Base-by-base conservation (phyloP, 306 rosid genomes). In the Vachellia collinsii region DNA sequence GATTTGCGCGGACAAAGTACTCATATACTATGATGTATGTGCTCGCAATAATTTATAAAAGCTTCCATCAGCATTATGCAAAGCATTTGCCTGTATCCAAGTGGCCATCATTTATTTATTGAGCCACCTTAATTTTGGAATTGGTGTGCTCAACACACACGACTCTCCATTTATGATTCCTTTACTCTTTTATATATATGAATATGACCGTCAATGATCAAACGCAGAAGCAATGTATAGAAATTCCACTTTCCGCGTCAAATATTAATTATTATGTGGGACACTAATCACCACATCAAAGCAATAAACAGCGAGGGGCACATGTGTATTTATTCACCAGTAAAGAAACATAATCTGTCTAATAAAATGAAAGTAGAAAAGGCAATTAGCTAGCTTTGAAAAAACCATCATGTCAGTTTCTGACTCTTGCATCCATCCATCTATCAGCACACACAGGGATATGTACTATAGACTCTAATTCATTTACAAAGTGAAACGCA, bases 71-170 rank as follows among this genome's bases (percentile, higher is more conserved):
- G 29, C 42, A n/a, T 70, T 56, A 69, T 78, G 42, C 13, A 62
- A 53, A 65, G 69, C 59, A 41, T 79, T 42, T 69, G 22, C 47
- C 59, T 25, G 65, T 63, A 29, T n/a, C n/a, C n/a, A n/a, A 70
- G 58, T 11, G 77, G 38, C 16, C 58, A 20, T 68, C 58, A 19
- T 20, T 47, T 68, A 6, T 50, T 64, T 41, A 69, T 69, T 67
- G 54, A 41, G n/a, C 64, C 37, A 23, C 38, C 75, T 78, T 80
- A n/a, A n/a, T n/a, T n/a, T n/a, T n/a, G 70, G 70, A 84, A 75
- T 70, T 42, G 64, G 69, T 20, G 22, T 75, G 54, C 79, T 76
- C 77, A 43, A n/a, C 47, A 43, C 47, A 43, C 47, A 43, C 1
- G 47, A 43, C 47, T 43, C 47, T 43, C 11, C 11, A 13, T 46